Evolutionary conservation across 371 early-diverging fungal genomes (phyloP).

Genomic region (Blastocladiella emersonii): DNA sequence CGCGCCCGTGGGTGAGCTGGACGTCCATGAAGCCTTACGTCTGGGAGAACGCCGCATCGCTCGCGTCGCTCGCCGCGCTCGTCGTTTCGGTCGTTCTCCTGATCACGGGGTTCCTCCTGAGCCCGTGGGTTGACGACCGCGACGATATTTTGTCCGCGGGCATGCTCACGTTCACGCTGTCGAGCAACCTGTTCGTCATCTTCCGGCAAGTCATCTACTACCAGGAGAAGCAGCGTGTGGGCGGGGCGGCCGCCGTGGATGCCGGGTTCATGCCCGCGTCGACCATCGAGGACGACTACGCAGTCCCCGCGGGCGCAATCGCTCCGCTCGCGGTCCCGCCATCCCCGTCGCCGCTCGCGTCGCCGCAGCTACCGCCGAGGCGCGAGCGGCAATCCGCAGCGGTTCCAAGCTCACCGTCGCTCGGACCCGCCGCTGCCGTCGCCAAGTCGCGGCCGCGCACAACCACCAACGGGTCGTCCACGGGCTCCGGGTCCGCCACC

Average conservation of each 20-base stretch:
- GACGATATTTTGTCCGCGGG: neutral
- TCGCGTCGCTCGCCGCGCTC: neutral
- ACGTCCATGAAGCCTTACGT: neutral
- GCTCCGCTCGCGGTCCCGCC: no score
- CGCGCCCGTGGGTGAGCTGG: neutral
- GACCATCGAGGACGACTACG: neutral
- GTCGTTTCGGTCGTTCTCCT: neutral
- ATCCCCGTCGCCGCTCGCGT: no score
- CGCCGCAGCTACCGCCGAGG: no score
- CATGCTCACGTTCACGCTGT: neutral
- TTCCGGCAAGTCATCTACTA: constrained; percentile 3
- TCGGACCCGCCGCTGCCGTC: no score
- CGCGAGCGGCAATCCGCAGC: no score
- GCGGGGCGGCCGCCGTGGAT: neutral
- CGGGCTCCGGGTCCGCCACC: neutral
- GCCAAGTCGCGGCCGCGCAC: no score
- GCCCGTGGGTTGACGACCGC: neutral
- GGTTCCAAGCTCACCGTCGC: no score
- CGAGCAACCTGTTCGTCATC: neutral
- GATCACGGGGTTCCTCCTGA: neutral
- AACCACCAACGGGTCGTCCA: no score
- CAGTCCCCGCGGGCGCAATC: no score
- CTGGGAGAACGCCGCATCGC: neutral
- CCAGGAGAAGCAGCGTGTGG: neutral
- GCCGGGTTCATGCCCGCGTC: neutral